Evolutionary conservation across 1,139 yeast genomes (phyloP).

Genomic region (Magnusiomyces starmeri): DNA sequence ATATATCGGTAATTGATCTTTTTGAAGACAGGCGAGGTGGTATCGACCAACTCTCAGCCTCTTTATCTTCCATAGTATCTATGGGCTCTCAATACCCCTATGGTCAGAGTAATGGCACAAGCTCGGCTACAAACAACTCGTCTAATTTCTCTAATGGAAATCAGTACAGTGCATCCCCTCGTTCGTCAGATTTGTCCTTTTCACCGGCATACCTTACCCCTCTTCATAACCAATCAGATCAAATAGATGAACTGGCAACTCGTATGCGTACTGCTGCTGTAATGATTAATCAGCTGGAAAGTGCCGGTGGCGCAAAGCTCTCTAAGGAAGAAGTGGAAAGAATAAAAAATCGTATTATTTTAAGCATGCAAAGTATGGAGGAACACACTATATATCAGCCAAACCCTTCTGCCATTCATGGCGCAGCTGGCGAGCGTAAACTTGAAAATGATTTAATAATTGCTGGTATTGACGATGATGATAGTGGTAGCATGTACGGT

Average conservation of each 20-base stretch:
- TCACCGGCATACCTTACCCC: conserved; percentile 29
- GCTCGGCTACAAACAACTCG: conserved; percentile 6
- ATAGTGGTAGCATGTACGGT: conserved; percentile 10
- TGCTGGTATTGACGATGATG: conserved; percentile 47
- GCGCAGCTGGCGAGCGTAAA: conserved; percentile 79
- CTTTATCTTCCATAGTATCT: conserved; percentile 19
- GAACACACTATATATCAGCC: conserved; percentile 40
- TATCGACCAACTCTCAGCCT: conserved; percentile 23
- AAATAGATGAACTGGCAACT: conserved; percentile 54
- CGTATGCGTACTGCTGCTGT: conserved; percentile 96
- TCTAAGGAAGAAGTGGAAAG: conserved; percentile 68
- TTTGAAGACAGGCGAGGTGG: conserved; percentile 19
- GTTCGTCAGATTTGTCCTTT: conserved; percentile 34
- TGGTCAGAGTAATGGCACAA: not conserved
- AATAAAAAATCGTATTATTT: conserved; percentile 69
- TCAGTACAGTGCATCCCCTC: conserved; percentile 25
- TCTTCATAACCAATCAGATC: conserved; percentile 18
- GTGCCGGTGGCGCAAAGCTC: conserved; percentile 50
- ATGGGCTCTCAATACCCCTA: conserved; percentile 5
- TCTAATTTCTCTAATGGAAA: conserved; percentile 10
- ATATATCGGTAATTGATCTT: conserved; percentile 21
- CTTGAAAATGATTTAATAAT: conserved; percentile 83
- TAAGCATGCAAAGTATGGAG: conserved; percentile 84
- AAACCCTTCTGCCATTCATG: conserved; percentile 22
- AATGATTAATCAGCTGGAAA: conserved; percentile 71